A percentile compares a stretch with the other conserved stretches of the same genome.
Evolutionary conservation across 805 yeast species (phyloP).

Genomic region (Debaryomyces castellii): DNA sequence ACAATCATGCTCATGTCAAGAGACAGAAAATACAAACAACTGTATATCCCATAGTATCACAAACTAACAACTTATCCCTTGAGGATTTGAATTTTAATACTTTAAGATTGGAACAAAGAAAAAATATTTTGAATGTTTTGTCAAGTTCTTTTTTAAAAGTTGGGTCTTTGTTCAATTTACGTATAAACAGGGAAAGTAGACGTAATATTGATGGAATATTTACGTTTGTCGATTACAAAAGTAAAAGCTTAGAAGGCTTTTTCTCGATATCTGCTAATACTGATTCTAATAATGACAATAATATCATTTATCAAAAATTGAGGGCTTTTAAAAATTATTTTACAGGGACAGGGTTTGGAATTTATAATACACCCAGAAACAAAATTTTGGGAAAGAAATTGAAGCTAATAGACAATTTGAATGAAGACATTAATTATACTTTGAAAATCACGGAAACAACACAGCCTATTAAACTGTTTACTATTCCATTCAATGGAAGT

Average conservation of each 20-base stretch:
- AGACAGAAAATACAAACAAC: constrained; percentile 1
- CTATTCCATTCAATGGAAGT: constrained; percentile 23
- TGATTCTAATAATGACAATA: background rate
- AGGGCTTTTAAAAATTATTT: constrained; percentile 10
- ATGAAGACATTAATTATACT: constrained; percentile 1
- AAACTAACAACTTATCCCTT: background rate
- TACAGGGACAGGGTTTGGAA: constrained; percentile 10
- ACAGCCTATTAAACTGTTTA: constrained; percentile 6
- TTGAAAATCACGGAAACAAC: background rate
- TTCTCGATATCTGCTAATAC: constrained; percentile 10
- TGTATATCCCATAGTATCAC: background rate
- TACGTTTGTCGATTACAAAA: constrained; percentile 18
- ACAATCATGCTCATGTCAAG: background rate
- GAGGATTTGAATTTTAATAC: constrained; percentile 3
- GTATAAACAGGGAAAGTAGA: background rate
- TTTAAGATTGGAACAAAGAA: constrained; percentile 10
- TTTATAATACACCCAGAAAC: constrained; percentile 1
- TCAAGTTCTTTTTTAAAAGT: constrained; percentile 19
- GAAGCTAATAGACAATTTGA: constrained; percentile 9
- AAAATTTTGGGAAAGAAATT: constrained; percentile 10
- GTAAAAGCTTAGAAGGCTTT: constrained; percentile 16
- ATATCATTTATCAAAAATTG: constrained; percentile 5
- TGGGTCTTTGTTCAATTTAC: constrained; percentile 21
- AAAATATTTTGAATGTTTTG: constrained; percentile 17
- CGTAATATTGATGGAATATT: constrained; percentile 14